Conservation (phyloP, 805 yeast species). For the Saturnispora diversa region DNA sequence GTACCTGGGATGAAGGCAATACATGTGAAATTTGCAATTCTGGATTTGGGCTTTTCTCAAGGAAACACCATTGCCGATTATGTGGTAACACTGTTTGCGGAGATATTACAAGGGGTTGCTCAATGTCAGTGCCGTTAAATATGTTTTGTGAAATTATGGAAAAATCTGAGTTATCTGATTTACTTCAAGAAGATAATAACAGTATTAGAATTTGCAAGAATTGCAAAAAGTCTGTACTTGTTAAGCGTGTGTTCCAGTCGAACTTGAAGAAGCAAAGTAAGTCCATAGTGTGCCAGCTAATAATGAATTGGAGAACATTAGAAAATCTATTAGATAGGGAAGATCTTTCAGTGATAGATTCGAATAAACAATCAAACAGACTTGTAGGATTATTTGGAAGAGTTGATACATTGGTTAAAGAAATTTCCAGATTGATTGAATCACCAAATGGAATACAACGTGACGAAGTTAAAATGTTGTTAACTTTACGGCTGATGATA, state of each 20-base stretch:
- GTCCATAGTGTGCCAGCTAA: slow-evolving; percentile 33
- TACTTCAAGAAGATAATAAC: slow-evolving; percentile 18
- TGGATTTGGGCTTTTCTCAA: slow-evolving; percentile 40
- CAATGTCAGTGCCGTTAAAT: slow-evolving; percentile 56
- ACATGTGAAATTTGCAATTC: slow-evolving; percentile 60
- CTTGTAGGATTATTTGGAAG: slow-evolving; percentile 35
- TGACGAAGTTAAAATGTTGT: slow-evolving; percentile 41
- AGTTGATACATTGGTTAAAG: slow-evolving; percentile 43
- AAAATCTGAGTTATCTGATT: not conserved
- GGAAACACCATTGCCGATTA: slow-evolving; percentile 87
- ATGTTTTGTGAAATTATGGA: slow-evolving; percentile 33
- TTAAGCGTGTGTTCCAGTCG: slow-evolving; percentile 40
- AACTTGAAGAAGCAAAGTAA: slow-evolving; percentile 31
- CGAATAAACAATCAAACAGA: slow-evolving; percentile 30
- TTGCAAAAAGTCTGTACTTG: slow-evolving; percentile 59
- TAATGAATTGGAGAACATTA: slow-evolving; percentile 25
- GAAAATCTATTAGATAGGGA: slow-evolving; percentile 20
- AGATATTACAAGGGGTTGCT: slow-evolving; percentile 53
- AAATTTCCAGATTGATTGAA: slow-evolving; percentile 19
- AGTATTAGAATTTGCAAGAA: slow-evolving; percentile 54
- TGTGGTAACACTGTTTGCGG: slow-evolving; percentile 85
- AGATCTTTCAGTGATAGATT: slow-evolving; percentile 20
- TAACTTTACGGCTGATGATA: slow-evolving; percentile 50
- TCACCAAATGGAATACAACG: slow-evolving; percentile 4
- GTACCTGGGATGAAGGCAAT: slow-evolving; percentile 53